Conservation (phyloP, 257 asterid species). For the Capsicum pubescens region DNA sequence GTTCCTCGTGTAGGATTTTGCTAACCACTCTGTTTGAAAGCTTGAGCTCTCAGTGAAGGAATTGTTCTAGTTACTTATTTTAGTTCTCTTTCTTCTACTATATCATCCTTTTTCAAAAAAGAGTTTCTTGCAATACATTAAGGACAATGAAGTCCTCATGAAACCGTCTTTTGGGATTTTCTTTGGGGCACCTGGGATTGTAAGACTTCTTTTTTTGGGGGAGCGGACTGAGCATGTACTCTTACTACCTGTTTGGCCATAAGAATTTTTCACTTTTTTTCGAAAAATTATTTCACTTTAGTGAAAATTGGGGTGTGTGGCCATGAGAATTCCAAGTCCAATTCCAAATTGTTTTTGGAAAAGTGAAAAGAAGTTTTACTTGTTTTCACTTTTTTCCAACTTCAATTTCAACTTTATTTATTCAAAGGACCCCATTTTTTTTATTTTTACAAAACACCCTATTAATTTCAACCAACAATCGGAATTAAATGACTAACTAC, state of each 20-base stretch:
- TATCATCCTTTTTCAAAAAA: neutral
- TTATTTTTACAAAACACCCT: no score
- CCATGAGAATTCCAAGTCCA: no score
- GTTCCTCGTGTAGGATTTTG: neutral
- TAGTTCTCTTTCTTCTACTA: conserved; percentile 16
- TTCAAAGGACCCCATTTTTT: no score
- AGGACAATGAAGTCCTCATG: neutral
- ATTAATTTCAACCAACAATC: no score
- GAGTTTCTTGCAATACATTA: conserved; percentile 14
- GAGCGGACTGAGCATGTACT: neutral
- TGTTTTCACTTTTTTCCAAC: no score
- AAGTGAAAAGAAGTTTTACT: no score
- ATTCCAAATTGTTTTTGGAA: no score
- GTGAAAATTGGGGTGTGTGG: no score
- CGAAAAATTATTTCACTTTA: no score
- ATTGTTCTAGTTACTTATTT: neutral
- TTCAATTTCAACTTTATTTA: no score
- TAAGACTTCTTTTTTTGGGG: neutral
- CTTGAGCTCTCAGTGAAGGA: neutral
- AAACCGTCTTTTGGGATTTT: neutral
- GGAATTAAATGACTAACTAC: no score
- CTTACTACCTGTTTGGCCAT: neutral
- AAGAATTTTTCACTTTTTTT: no score
- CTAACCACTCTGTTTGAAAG: neutral
- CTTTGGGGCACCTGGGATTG: neutral